Conservation (phyloP, 179 eudicot genomes). For the Spinacia oleracea region DNA sequence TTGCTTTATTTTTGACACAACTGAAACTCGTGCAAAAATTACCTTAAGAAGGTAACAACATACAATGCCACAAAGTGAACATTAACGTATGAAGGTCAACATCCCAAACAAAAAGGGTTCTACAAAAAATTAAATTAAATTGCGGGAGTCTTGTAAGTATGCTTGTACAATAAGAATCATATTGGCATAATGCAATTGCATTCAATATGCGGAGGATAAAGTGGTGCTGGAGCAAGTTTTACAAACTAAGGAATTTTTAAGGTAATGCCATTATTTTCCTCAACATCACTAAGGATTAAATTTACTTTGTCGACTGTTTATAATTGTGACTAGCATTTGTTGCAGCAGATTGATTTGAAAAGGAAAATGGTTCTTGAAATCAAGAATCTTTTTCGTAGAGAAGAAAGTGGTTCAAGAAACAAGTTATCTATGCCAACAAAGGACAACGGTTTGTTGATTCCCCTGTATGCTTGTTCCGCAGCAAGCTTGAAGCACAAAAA, state of each 20-base stretch:
- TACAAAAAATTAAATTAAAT: too few relatives aligned
- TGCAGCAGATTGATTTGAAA: background rate
- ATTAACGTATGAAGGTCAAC: too few relatives aligned
- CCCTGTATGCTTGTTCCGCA: background rate
- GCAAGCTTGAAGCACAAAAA: background rate
- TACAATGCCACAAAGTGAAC: background rate
- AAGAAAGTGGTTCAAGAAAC: background rate
- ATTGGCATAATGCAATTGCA: too few relatives aligned
- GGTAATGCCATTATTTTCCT: background rate
- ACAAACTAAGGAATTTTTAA: too few relatives aligned
- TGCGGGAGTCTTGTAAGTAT: background rate
- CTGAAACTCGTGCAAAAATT: background rate
- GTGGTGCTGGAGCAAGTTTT: too few relatives aligned
- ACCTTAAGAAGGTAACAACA: too few relatives aligned
- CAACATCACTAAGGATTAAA: background rate
- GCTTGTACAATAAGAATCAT: background rate
- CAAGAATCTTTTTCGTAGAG: background rate
- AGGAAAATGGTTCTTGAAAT: background rate
- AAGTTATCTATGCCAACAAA: background rate
- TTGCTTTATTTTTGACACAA: background rate
- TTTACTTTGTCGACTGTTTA: background rate
- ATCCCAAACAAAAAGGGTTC: background rate
- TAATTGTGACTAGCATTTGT: background rate
- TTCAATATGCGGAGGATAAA: too few relatives aligned
- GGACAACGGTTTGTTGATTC: background rate